Base-by-base conservation (phyloP, 768 basidiomycete genomes). In the Termitomyces sp. region DNA sequence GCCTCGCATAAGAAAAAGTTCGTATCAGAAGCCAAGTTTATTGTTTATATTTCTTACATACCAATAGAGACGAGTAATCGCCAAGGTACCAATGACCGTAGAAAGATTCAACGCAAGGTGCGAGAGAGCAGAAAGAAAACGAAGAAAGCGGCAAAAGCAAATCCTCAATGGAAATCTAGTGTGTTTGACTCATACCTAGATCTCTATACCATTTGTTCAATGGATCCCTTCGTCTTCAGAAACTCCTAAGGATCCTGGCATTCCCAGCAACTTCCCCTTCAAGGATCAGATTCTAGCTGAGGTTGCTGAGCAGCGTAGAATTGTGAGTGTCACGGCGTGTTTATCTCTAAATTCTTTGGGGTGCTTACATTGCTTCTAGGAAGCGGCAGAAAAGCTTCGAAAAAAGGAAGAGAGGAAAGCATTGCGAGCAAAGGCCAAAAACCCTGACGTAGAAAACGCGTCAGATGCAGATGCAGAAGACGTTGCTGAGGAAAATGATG, bases 271-370 rank as follows among this genome's bases (percentile, higher is more conserved):
- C 56, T 94, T 94, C 73, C 94, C 92, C 4, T 94, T 87, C 79
- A 98, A 96, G 72, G 94, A 95, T 64, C 86, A 93, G 70, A 88
- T 98, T 59, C 75, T 98, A 27, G 94, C 93, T 5, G 94, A 98
- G 64, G 80, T 96, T 49, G 86, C 87, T 42, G 89, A 90, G 62
- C 81, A 91, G 65, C 84, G 93, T 58, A 78, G 89, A 64, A 70
- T 77, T 58, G 93, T 94, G 63, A 63, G 81, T 69, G 12, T 42
- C 2, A 16, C 43, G 55, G 1, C 41, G 5, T 29, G 6, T 7
- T 3, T 45, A 27, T 41, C 5, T 41, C 0, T 57, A n/a, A 25
- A 40, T 7, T n/a, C n/a, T 25, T 32, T 18, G 9, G 5, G 22
- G 31, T 48, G 32, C 40, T 63, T 35, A 59, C 38, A 43, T 18